A percentile compares a stretch with the other conserved stretches of the same genome.
phyloP scores from a whole-genome alignment of 441 rosid genomes.

The Lepidium campestre region DNA sequence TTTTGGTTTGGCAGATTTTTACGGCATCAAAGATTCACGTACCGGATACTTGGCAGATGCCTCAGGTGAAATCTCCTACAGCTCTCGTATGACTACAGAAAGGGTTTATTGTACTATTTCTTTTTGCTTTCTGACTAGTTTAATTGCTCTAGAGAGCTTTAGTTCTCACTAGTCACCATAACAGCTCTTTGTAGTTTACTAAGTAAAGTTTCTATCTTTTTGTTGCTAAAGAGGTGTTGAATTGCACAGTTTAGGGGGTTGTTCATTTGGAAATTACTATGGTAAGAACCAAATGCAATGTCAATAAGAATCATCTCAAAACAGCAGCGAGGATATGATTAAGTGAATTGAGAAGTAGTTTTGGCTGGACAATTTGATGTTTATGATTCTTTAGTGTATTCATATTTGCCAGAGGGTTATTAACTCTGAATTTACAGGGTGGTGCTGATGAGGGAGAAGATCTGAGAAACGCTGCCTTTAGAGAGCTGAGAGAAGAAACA shows the following conservation, averaged over 20 bases:
- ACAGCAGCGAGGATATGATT: background rate
- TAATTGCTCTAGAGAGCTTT: background rate
- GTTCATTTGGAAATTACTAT: background rate
- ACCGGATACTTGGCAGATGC: slow-evolving; percentile 74
- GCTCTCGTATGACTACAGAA: background rate
- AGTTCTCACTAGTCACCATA: background rate
- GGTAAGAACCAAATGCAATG: background rate
- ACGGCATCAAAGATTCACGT: slow-evolving; percentile 55
- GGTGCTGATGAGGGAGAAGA: slow-evolving; percentile 71
- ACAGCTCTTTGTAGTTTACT: background rate
- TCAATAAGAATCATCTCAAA: background rate
- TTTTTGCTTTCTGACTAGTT: background rate
- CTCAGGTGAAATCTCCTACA: slow-evolving; percentile 40
- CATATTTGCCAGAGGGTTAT: background rate
- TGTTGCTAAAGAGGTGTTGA: background rate
- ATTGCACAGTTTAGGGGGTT: background rate
- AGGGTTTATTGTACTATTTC: background rate
- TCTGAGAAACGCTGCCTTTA: slow-evolving; percentile 49
- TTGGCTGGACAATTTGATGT: background rate
- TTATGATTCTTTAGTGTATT: background rate
- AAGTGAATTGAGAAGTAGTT: background rate
- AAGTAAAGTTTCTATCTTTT: background rate
- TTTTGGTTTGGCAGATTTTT: slow-evolving; percentile 42
- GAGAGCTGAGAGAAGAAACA: slow-evolving; percentile 77
- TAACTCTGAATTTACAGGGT: slow-evolving; percentile 33